These are phyloP conservation scores for Lactarius akahatsu DNA, from an alignment of 768 basidiomycete genomes.

Conservation along the genomic window DNA sequence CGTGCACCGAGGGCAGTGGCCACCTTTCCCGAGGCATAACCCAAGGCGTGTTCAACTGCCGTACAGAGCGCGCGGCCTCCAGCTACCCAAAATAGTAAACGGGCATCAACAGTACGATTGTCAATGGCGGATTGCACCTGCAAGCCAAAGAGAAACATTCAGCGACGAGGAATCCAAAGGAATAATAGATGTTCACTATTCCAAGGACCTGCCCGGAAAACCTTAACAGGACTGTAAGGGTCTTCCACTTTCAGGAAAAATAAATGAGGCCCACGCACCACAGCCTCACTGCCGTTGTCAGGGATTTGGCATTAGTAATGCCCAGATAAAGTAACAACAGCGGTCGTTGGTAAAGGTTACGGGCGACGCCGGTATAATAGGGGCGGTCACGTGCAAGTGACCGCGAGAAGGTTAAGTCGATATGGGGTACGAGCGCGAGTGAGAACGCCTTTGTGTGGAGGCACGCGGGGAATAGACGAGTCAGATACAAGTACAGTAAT, in stretches of 20 bases:
- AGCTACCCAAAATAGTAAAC: slow-evolving; percentile 31
- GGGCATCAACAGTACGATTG: slow-evolving; percentile 21
- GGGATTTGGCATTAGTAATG: background rate
- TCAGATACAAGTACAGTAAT: no score
- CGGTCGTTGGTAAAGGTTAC: no score
- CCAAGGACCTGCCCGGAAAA: slow-evolving; percentile 19
- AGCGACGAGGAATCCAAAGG: background rate
- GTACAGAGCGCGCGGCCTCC: slow-evolving; percentile 56
- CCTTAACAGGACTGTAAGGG: slow-evolving; percentile 6
- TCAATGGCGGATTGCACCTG: slow-evolving; percentile 26
- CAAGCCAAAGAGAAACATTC: background rate
- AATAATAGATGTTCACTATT: slow-evolving; percentile 29
- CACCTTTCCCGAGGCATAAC: slow-evolving; percentile 41
- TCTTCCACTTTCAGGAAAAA: background rate
- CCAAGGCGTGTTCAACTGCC: slow-evolving; percentile 46
- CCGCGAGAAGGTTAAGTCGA: no score
- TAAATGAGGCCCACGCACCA: slow-evolving; percentile 3
- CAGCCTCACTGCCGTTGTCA: slow-evolving; percentile 15
- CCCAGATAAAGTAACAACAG: slow-evolving; percentile 16
- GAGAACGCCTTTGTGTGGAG: no score
- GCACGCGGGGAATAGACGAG: no score
- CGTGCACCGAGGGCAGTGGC: slow-evolving; percentile 52
- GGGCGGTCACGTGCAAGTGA: no score
- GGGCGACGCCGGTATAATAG: no score
- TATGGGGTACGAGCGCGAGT: no score